Evolutionary conservation across 2,329 filamentous ascomycete genomes (phyloP).

Genomic region (Diaporthe sp.): DNA sequence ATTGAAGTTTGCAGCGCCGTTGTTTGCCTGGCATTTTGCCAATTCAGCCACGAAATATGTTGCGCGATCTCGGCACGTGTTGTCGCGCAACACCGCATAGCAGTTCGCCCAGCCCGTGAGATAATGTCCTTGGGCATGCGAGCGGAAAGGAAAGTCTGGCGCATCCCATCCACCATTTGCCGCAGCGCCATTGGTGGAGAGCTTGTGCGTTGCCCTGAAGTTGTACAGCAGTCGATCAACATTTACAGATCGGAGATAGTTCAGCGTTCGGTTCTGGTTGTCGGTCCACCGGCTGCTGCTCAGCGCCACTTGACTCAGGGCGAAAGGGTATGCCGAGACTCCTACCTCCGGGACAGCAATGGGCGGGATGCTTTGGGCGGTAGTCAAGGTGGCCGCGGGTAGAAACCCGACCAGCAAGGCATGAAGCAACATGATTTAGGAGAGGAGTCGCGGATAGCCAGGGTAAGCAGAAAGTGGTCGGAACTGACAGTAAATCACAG

Average conservation of each 20-base stretch:
- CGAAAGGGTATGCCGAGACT: constrained; percentile 46
- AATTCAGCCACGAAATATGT: constrained; percentile 60
- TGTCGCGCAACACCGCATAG: constrained; percentile 51
- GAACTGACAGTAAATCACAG: not conserved
- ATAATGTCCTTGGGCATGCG: constrained; percentile 65
- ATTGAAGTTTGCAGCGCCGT: constrained; percentile 57
- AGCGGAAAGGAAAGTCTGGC: constrained; percentile 66
- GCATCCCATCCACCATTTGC: constrained; percentile 67
- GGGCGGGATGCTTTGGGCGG: constrained; percentile 16
- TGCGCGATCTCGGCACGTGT: constrained; percentile 60
- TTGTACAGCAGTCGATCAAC: constrained; percentile 62
- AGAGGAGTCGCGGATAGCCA: not conserved
- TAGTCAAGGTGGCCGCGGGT: not conserved
- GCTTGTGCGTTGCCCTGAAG: constrained; percentile 60
- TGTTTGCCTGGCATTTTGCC: constrained; percentile 65
- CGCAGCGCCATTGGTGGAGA: constrained; percentile 60
- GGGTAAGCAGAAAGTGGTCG: not conserved
- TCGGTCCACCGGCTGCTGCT: constrained; percentile 53
- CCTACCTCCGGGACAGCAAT: constrained; percentile 18
- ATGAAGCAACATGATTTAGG: constrained; percentile 3
- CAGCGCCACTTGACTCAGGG: constrained; percentile 56
- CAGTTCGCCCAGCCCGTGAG: constrained; percentile 60
- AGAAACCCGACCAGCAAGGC: not conserved
- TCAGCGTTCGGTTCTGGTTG: constrained; percentile 62
- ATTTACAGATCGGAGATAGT: constrained; percentile 61